Base-by-base conservation (phyloP, 305 asterid species). In the Solanum hybrid region DNA sequence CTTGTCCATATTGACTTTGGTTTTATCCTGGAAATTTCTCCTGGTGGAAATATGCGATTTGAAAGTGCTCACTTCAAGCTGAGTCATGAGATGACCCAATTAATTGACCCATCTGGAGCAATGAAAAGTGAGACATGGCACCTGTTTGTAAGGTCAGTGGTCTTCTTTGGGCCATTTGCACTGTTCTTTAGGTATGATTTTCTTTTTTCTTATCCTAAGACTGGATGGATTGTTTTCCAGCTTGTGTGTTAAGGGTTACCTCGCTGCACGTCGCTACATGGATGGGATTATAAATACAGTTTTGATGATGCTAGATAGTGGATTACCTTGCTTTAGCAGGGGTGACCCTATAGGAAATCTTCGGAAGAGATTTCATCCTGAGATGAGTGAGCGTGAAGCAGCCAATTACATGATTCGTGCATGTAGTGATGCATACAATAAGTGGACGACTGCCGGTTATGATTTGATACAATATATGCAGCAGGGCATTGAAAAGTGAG, bases 1-100 rank as follows among this genome's bases (percentile, higher is more conserved):
- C 99, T 97, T 89, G 99, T 97, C 88, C 99, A 97, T 90, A 97
- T 97, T 88, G 99, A 97, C 93, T 97, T 97, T 91, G 99, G 99
- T 91, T 97, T 97, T 89, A 97, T 97, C 88, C 91, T 97, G 92
- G 99, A 97, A 94, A 97, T 95, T 88, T 97, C 99, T n/a, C 99
- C 99, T 46, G 99, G 99, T 82, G 95, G 95, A 72, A 97, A 97
- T 89, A 96, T 97, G 99, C 95, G 99, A 86, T 97, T 96, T 38
- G 99, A 97, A 91, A 97, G 98, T 69, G 99, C 99, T 86, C 99
- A 97, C 92, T 97, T 97, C 94, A 97, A 97, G 91, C 93, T 97
- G 90, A 97, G 99, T 90, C 99, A 97, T 72, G 99, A 97, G 93
- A 97, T 97, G 99, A 97, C 99, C 89, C 99, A 97, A 87, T 88